Percentiles rank a stretch among this genome's conserved stretches.
Evolutionary conservation across 2,329 filamentous ascomycete species (phyloP).

Genomic region (Penicillium hesseltinei): DNA sequence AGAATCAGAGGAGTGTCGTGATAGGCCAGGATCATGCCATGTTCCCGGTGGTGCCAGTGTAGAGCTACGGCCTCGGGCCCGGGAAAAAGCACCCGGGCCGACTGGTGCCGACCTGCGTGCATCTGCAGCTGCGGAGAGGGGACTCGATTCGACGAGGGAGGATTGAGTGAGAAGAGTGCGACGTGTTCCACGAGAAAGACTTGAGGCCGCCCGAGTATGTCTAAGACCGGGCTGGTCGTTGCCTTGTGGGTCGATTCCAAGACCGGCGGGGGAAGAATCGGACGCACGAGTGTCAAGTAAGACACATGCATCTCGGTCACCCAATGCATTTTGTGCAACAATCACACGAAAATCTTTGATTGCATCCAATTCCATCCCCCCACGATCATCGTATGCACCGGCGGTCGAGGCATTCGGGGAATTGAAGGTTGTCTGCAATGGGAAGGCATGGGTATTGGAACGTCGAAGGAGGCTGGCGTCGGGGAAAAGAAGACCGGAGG

Average conservation of each 20-base stretch:
- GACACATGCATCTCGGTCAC: constrained; percentile 48
- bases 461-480: constrained; percentile 44
- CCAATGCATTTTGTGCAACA: constrained; percentile 49
- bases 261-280: constrained; percentile 31
- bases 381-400: constrained; percentile 48
- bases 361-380: constrained; percentile 46
- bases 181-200: constrained; percentile 36
- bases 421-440: constrained; percentile 42
- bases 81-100: constrained; percentile 40
- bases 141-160: constrained; percentile 35
- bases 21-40: constrained; percentile 36
- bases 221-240: constrained; percentile 30
- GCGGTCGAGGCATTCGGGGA: constrained; percentile 45
- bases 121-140: constrained; percentile 33
- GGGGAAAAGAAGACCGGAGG: constrained; percentile 48
- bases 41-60: constrained; percentile 40
- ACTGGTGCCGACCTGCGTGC: constrained; percentile 33
- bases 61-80: constrained; percentile 46
- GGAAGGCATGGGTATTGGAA: constrained; percentile 42
- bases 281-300: constrained; percentile 44
- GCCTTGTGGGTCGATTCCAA: constrained; percentile 36
- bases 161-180: constrained; percentile 36
- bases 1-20: constrained; percentile 45
- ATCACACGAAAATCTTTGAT: constrained; percentile 48
- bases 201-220: constrained; percentile 41